A percentile compares a stretch with the other conserved stretches of the same genome.
Conservation (phyloP, 352 stramenopile genomes). For the Phytophthora capsici region DNA sequence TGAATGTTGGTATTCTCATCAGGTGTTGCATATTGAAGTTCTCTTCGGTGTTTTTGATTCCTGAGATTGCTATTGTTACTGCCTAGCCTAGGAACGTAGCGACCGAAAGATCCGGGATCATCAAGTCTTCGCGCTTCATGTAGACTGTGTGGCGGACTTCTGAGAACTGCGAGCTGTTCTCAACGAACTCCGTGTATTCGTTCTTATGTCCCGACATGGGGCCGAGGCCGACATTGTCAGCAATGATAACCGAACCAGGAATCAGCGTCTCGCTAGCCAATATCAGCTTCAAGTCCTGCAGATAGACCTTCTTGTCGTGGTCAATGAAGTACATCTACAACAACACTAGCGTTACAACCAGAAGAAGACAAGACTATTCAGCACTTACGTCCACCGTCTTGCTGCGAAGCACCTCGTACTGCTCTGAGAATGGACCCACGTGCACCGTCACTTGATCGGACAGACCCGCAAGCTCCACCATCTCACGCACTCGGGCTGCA, state of each 20-base stretch:
- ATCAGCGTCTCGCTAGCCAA: constrained; percentile 39
- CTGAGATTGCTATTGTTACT: background rate
- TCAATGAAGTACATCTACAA: constrained; percentile 55
- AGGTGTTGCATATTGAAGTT: background rate
- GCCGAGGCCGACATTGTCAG: constrained; percentile 45
- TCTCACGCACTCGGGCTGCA: constrained; percentile 47
- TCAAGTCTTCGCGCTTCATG: constrained; percentile 3
- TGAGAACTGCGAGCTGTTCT: constrained; percentile 44
- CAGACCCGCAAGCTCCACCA: constrained; percentile 50
- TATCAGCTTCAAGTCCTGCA: constrained; percentile 57
- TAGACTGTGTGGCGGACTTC: constrained; percentile 21
- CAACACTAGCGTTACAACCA: background rate
- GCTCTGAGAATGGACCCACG: constrained; percentile 41
- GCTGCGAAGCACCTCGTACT: constrained; percentile 35
- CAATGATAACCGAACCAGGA: constrained; percentile 43
- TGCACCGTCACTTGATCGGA: constrained; percentile 50
- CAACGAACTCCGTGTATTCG: constrained; percentile 48
- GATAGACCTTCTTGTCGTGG: constrained; percentile 54
- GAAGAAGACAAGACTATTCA: background rate
- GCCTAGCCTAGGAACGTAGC: constrained; percentile 29
- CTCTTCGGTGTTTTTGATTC: too few species aligned
- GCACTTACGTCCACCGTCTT: constrained; percentile 52
- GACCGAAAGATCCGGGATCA: constrained; percentile 32
- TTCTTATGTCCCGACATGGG: constrained; percentile 16
- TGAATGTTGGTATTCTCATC: background rate